phyloP scores from a whole-genome alignment of 495 filamentous ascomycete species.

The Tuber indicum region DNA sequence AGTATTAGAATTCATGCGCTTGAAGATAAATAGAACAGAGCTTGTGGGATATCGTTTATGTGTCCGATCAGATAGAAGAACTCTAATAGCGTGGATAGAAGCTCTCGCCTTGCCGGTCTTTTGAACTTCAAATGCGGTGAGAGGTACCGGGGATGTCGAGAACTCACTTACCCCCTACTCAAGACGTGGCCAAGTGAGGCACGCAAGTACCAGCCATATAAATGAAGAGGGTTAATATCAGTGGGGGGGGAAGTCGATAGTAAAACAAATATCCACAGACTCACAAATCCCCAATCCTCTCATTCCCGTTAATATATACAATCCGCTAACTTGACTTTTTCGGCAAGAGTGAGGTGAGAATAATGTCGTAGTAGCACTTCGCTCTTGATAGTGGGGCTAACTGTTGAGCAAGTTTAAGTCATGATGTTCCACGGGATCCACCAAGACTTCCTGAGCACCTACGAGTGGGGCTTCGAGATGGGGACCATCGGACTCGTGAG shows the following conservation, averaged over 20 bases:
- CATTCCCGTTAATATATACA: neutral
- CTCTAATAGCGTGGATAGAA: no score
- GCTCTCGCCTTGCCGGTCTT: neutral
- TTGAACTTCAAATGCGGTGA: neutral
- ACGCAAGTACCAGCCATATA: no score
- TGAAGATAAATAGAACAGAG: neutral
- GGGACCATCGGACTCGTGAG: neutral
- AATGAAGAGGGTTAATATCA: no score
- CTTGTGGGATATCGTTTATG: neutral
- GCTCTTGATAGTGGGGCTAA: neutral
- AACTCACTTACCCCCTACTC: neutral
- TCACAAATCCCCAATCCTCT: no score
- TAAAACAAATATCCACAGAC: neutral
- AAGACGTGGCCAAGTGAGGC: neutral
- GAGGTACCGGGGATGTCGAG: neutral
- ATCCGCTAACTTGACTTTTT: neutral
- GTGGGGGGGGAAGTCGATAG: neutral
- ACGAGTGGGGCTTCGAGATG: neutral
- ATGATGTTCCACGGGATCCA: neutral
- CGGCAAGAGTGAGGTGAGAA: neutral
- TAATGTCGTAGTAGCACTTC: neutral
- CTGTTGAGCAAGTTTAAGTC: neutral
- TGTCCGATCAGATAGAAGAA: no score
- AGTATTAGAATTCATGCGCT: no score
- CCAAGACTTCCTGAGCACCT: neutral